These are phyloP conservation scores for Saccharomycopsis hybrid DNA, from an alignment of 1,139 yeast genomes.

Conservation along the genomic window DNA sequence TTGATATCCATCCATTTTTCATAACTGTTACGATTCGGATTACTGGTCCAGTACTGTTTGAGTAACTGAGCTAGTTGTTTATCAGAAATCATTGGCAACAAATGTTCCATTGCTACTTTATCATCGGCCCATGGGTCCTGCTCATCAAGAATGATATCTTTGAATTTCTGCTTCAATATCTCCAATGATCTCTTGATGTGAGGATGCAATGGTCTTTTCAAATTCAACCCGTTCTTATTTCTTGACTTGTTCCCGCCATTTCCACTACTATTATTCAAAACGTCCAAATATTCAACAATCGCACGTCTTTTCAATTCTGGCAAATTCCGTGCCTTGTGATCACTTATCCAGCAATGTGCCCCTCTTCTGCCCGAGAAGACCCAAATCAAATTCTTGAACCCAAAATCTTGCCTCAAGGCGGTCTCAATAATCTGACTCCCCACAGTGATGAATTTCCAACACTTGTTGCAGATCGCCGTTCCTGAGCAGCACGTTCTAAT, in stretches of 20 bases:
- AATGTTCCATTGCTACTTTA: constrained; percentile 47
- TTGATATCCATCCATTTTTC: constrained; percentile 85
- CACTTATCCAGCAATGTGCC: constrained; percentile 98
- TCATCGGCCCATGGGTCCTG: constrained; percentile 79
- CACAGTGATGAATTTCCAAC: constrained; percentile 92
- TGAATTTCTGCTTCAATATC: constrained; percentile 56
- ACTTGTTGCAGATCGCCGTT: constrained; percentile 76
- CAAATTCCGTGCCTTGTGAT: constrained; percentile 65
- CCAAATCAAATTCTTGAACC: constrained; percentile 83
- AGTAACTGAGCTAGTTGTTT: constrained; percentile 48
- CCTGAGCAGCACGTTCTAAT: constrained; percentile 90
- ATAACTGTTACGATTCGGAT: constrained; percentile 41
- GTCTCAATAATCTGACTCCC: constrained; percentile 72
- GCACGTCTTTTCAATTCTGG: constrained; percentile 72
- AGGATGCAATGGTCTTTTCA: constrained; percentile 86
- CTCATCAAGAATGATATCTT: constrained; percentile 59
- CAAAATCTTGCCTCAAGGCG: constrained; percentile 81
- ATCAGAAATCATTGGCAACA: constrained; percentile 57
- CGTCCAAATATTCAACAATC: constrained; percentile 76
- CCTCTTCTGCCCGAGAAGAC: constrained; percentile 99
- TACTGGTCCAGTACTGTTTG: constrained; percentile 46
- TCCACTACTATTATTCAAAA: constrained; percentile 32
- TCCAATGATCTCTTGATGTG: constrained; percentile 72
- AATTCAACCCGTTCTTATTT: constrained; percentile 37
- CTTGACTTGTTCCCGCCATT: constrained; percentile 37